phyloP scores from a whole-genome alignment of 2,329 filamentous ascomycete species.

The Fusarium beomiforme region DNA sequence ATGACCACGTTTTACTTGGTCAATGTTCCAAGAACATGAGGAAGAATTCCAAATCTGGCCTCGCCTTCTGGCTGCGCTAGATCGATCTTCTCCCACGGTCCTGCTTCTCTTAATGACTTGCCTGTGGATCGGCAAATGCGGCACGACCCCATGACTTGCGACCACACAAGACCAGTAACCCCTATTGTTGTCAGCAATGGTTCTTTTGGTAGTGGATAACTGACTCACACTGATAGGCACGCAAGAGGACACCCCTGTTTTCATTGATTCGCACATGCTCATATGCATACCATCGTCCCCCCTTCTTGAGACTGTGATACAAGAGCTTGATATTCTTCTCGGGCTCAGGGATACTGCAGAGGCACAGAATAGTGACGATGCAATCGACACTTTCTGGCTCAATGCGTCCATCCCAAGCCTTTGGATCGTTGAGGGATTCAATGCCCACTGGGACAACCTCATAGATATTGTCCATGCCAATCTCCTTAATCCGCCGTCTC shows the following conservation, averaged over 20 bases:
- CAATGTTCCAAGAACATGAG: slow-evolving; percentile 62
- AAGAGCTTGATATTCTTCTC: slow-evolving; percentile 64
- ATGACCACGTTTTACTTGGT: slow-evolving; percentile 55
- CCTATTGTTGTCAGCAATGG: slow-evolving; percentile 47
- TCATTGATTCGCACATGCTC: slow-evolving; percentile 64
- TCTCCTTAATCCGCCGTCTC: slow-evolving; percentile 56
- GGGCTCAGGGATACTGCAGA: slow-evolving; percentile 72
- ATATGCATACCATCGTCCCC: slow-evolving; percentile 70
- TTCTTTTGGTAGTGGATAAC: not conserved
- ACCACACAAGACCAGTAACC: slow-evolving; percentile 63
- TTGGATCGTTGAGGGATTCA: slow-evolving; percentile 60
- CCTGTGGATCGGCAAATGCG: slow-evolving; percentile 60
- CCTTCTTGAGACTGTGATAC: slow-evolving; percentile 67
- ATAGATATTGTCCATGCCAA: slow-evolving; percentile 67
- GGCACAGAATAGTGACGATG: slow-evolving; percentile 69
- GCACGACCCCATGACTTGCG: slow-evolving; percentile 62
- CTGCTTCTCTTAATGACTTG: slow-evolving; percentile 58
- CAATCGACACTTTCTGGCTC: slow-evolving; percentile 64
- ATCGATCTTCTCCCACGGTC: slow-evolving; percentile 61
- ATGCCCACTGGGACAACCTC: slow-evolving; percentile 71
- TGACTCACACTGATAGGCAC: slow-evolving; percentile 62
- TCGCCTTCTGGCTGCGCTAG: slow-evolving; percentile 54
- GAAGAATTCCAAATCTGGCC: slow-evolving; percentile 55
- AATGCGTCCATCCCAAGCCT: slow-evolving; percentile 58
- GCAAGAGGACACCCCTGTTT: slow-evolving; percentile 52